These are phyloP conservation scores for Tulasnella sp. DNA, from an alignment of 768 basidiomycete genomes.

Conservation along the genomic window DNA sequence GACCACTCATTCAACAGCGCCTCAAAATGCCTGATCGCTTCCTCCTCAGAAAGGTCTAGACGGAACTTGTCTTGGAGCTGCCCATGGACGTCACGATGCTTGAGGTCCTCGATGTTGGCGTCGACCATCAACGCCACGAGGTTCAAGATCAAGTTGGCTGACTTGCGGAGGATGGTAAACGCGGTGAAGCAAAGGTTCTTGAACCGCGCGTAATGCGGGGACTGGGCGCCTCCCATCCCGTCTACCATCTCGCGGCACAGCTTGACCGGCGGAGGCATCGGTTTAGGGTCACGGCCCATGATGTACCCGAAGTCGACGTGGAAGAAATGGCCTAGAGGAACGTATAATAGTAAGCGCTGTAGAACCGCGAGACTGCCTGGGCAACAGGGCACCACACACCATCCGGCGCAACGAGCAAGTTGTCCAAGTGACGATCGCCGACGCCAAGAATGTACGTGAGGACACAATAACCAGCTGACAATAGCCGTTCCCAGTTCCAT, in stretches of 20 bases:
- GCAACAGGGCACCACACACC: constrained; percentile 46
- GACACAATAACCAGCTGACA: constrained; percentile 89
- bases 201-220: constrained; percentile 92
- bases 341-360: no score
- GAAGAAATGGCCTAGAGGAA: constrained; percentile 75
- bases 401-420: constrained; percentile 83
- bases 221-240: constrained; percentile 95
- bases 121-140: constrained; percentile 95
- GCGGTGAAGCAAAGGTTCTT: constrained; percentile 97
- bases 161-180: constrained; percentile 91
- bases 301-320: constrained; percentile 99
- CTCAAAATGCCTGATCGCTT: constrained; percentile 96
- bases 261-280: constrained; percentile 95
- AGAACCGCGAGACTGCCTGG: no score
- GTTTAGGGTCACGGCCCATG: constrained; percentile 92
- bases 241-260: constrained; percentile 99
- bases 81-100: constrained; percentile 73
- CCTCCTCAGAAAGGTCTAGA: constrained; percentile 86
- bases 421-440: constrained; percentile 94
- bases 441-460: constrained; percentile 94
- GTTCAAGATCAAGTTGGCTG: constrained; percentile 93
- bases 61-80: constrained; percentile 96
- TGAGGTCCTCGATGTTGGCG: constrained; percentile 96
- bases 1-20: constrained; percentile 86
- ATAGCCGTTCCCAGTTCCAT: constrained; percentile 13